Evolutionary conservation across 2,329 filamentous ascomycete species (phyloP).

Genomic region (Pseudogymnoascus sp.): DNA sequence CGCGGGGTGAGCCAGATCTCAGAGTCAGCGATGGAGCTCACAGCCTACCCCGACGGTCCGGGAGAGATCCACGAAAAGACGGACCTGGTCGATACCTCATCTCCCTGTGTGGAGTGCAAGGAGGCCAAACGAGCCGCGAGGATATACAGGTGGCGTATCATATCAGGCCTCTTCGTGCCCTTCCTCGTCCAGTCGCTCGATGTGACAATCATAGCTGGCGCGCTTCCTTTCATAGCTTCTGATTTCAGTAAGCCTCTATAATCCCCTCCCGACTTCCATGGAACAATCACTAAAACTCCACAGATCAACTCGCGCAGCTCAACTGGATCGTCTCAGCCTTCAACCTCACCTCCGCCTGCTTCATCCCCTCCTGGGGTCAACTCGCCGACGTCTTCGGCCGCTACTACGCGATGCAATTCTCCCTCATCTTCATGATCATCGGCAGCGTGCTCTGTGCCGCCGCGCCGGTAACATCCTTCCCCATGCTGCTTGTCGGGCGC

Average conservation of each 20-base stretch:
- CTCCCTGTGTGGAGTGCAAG: constrained; percentile 15
- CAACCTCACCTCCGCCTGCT: constrained; percentile 58
- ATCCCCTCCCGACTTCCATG: constrained; percentile 1
- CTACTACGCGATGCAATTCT: constrained; percentile 48
- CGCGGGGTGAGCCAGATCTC: background rate
- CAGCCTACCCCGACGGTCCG: background rate
- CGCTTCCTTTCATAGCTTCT: constrained; percentile 53
- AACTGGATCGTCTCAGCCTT: constrained; percentile 66
- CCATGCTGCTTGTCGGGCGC: constrained; percentile 53
- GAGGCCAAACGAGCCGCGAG: constrained; percentile 29
- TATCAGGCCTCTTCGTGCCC: constrained; percentile 50
- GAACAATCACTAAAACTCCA: background rate
- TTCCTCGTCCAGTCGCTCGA: constrained; percentile 57
- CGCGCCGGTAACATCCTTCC: constrained; percentile 45
- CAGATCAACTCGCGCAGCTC: constrained; percentile 47
- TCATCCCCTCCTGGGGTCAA: constrained; percentile 59
- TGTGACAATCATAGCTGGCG: constrained; percentile 54
- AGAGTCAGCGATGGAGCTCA: background rate
- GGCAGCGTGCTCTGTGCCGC: constrained; percentile 56
- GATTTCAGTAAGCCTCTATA: constrained; percentile 46
- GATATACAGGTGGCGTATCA: constrained; percentile 51
- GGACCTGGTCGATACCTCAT: constrained; percentile 15
- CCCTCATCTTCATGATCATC: constrained; percentile 48
- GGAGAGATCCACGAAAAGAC: background rate
- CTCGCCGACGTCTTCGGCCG: constrained; percentile 58